Evolutionary conservation across 202 grass and related monocot genomes (phyloP).

Genomic region (Setaria viridis): DNA sequence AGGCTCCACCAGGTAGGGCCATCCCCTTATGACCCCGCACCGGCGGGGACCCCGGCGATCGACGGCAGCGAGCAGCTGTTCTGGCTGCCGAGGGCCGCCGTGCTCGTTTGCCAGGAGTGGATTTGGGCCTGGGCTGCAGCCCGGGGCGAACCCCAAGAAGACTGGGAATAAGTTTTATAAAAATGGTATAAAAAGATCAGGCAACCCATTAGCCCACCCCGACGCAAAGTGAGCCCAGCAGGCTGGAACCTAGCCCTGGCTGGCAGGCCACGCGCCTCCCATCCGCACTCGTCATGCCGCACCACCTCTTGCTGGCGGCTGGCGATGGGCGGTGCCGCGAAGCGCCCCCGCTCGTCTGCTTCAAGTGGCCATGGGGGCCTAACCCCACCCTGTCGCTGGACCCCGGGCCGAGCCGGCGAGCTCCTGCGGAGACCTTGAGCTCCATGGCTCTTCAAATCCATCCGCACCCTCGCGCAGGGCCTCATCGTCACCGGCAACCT

Average conservation of each 20-base stretch:
- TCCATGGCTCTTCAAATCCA: conserved; percentile 83
- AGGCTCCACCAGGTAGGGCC: conserved; percentile 45
- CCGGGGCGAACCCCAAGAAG: too few species aligned
- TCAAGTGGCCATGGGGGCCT: conserved; percentile 79
- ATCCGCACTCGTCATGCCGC: too few species aligned
- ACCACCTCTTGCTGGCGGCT: too few species aligned
- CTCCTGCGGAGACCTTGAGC: conserved; percentile 67
- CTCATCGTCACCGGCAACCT: conserved; percentile 69
- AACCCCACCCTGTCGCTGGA: conserved; percentile 16
- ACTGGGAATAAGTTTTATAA: too few species aligned
- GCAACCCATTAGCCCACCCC: too few species aligned
- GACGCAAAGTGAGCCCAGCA: too few species aligned
- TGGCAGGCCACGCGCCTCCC: too few species aligned
- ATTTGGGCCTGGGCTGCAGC: too few species aligned
- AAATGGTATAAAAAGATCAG: too few species aligned
- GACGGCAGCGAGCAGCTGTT: conserved; percentile 29
- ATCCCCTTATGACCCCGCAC: conserved; percentile 40
- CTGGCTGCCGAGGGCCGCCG: conserved; percentile 66
- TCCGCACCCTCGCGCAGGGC: conserved; percentile 77
- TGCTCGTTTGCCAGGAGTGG: conserved; percentile 62
- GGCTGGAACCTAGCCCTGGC: too few species aligned
- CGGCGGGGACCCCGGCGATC: not conserved
- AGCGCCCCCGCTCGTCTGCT: conserved; percentile 72
- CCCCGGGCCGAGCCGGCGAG: not conserved
- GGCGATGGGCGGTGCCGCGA: conserved; percentile 49